Base-by-base conservation (phyloP, 2,329 filamentous ascomycete species). In the Diaporthe humulicola region DNA sequence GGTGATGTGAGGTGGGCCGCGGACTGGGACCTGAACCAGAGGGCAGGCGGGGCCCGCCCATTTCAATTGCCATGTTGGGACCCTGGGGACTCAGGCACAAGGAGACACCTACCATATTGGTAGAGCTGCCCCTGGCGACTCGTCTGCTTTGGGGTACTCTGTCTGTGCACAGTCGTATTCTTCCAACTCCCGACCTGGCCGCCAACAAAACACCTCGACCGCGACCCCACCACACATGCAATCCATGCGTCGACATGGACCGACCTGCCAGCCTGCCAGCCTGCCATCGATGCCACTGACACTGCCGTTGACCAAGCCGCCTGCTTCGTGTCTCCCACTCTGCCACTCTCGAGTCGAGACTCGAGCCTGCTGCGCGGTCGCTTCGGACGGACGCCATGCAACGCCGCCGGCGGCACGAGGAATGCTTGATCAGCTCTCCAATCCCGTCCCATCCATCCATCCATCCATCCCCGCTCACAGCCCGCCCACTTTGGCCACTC, bases 131-230 rank as follows among this genome's bases (percentile, higher is more conserved):
- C 61, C 61, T 38, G 45, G 61, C 45, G 45, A 38, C 14, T 36
- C 45, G 61, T 52, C 61, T 52, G 45, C 61, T 67, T 67, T 67
- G 30, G 61, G 61, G 61, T 38, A 38, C 45, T 52, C 45, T 67
- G 45, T 52, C 45, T 67, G 61, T 67, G 61, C 61, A 67, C 61
- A 67, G 61, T 52, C 61, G 61, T 67, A 52, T 67, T 40, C 45
- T 50, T 67, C 61, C 61, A 67, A 52, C 61, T 67, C 61, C 61
- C 61, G 61, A 67, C 61, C 61, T 52, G 30, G 61, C 61, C 30
- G 45, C 61, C 45, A 52, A 17, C 61, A 67, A 67, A 33, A 48
- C 45, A 52, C 33, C 19, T 52, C 61, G 61, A 67, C 22, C 30
- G 30, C 30, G 30, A 52, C 61, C 61, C 45, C 61, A 67, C 61